Percentiles rank a stretch among this genome's conserved stretches.
phyloP scores from a whole-genome alignment of 176 grass and related monocot species.

The Cenchrus purpureus region DNA sequence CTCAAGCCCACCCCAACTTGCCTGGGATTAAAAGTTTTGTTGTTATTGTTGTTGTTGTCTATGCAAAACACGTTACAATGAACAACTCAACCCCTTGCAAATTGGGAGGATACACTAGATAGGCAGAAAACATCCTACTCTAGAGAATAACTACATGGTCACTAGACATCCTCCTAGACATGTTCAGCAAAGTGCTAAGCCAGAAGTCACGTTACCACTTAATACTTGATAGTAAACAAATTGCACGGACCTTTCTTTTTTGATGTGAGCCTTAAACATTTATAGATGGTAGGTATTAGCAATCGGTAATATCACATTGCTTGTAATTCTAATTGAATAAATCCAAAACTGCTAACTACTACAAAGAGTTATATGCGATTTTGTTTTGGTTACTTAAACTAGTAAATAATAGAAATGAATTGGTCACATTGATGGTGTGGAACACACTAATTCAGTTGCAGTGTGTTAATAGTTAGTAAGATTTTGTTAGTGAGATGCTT shows the following conservation, averaged over 20 bases:
- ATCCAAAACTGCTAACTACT: neutral
- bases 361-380: neutral
- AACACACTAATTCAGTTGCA: slow-evolving; percentile 23
- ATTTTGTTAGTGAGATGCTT: slow-evolving; percentile 35
- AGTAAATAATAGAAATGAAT: neutral
- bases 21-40: neutral
- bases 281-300: neutral
- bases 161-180: neutral
- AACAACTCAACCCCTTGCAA: neutral
- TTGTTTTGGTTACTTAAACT: slow-evolving; percentile 22
- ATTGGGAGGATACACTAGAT: neutral
- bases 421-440: neutral
- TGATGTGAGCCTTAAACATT: neutral
- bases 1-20: neutral
- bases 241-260: slow-evolving; percentile 11
- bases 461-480: slow-evolving; percentile 22
- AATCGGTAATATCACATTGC: neutral
- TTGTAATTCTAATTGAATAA: neutral
- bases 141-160: neutral
- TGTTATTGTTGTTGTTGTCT: neutral
- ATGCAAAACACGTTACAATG: neutral
- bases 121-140: too few species aligned
- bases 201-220: slow-evolving; percentile 1
- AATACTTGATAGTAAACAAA: slow-evolving; percentile 13
- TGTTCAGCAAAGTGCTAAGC: neutral